These are phyloP conservation scores for Mortierella sp. DNA, from an alignment of 371 early-diverging fungal genomes.

Conservation along the genomic window DNA sequence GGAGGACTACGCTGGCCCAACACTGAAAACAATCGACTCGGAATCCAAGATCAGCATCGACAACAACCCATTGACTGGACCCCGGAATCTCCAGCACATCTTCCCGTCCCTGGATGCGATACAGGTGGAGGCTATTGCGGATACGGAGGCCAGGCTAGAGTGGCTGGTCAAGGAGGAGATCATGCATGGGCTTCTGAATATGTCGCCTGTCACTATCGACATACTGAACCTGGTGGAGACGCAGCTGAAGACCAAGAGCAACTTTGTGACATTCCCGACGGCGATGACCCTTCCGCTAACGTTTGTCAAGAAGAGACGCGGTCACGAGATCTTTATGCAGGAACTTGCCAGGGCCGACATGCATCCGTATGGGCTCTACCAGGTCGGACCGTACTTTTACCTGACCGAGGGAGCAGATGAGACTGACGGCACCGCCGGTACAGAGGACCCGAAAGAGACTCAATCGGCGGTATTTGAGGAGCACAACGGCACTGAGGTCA, in stretches of 20 bases:
- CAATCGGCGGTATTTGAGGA: neutral
- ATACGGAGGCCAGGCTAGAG: constrained; percentile 71
- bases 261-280: constrained; percentile 77
- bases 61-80: constrained; percentile 31
- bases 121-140: constrained; percentile 72
- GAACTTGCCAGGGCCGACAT: constrained; percentile 66
- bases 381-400: constrained; percentile 74
- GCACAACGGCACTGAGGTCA: neutral
- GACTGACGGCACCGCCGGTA: neutral
- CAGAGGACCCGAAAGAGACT: constrained; percentile 22
- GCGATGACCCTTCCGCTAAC: constrained; percentile 70
- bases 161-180: constrained; percentile 83
- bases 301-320: constrained; percentile 69
- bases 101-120: constrained; percentile 61
- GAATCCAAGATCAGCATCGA: constrained; percentile 53
- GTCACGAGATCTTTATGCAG: constrained; percentile 70
- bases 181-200: constrained; percentile 77
- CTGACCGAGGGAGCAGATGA: constrained; percentile 64
- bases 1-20: constrained; percentile 60
- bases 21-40: constrained; percentile 48
- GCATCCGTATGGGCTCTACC: constrained; percentile 65
- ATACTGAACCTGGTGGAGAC: constrained; percentile 73
- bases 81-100: constrained; percentile 55
- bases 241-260: constrained; percentile 73
- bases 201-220: constrained; percentile 66